These are phyloP conservation scores for Fusarium liriodendri DNA, from an alignment of 2,329 filamentous ascomycete species.

Conservation along the genomic window DNA sequence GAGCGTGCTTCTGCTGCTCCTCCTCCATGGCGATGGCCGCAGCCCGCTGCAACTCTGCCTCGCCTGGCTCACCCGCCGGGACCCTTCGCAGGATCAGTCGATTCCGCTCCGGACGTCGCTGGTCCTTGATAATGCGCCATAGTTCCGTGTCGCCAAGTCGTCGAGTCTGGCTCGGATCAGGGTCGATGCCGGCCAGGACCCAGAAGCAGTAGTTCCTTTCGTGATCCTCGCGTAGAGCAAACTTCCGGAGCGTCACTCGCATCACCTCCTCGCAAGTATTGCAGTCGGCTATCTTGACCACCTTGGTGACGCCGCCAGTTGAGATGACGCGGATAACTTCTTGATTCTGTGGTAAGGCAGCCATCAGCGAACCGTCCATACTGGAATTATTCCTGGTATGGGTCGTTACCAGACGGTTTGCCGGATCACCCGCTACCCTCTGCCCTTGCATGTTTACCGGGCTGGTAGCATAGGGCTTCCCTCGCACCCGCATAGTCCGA, in stretches of 20 bases:
- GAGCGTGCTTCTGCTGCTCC: conserved; percentile 76
- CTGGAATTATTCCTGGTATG: conserved; percentile 87
- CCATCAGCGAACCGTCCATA: conserved; percentile 87
- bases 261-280: conserved; percentile 94
- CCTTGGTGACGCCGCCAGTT: conserved; percentile 89
- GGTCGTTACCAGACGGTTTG: conserved; percentile 70
- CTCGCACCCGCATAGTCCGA: conserved; percentile 61
- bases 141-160: conserved; percentile 88
- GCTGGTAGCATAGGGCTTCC: conserved; percentile 56
- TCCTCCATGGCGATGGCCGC: conserved; percentile 92
- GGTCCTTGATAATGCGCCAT: conserved; percentile 90
- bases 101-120: conserved; percentile 86
- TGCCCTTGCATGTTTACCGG: conserved; percentile 32
- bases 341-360: conserved; percentile 85
- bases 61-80: conserved; percentile 89
- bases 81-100: conserved; percentile 92
- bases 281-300: conserved; percentile 92
- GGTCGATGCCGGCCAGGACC: conserved; percentile 86
- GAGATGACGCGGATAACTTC: conserved; percentile 94
- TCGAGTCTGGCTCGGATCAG: conserved; percentile 83
- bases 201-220: conserved; percentile 98
- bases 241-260: conserved; percentile 87
- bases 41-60: conserved; percentile 86
- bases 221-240: conserved; percentile 88
- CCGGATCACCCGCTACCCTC: conserved; percentile 63